These are phyloP conservation scores for Pythium diclinum DNA, from an alignment of 352 stramenopile species.

Conservation along the genomic window DNA sequence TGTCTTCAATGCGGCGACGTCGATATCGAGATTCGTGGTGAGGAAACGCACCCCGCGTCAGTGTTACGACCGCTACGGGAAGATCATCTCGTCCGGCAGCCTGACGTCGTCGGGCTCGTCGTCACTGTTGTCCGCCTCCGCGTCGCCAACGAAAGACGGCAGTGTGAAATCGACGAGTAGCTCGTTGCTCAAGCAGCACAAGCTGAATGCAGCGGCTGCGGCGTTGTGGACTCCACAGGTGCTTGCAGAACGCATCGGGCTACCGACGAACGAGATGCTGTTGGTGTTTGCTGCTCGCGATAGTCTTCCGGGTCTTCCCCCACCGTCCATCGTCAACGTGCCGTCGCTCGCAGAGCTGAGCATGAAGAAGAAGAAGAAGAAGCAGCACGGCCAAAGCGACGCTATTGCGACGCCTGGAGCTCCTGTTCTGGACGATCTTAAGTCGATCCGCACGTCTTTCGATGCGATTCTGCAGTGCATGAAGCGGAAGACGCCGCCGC, in stretches of 20 bases:
- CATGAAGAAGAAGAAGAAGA: slow-evolving; percentile 50
- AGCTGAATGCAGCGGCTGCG: slow-evolving; percentile 33
- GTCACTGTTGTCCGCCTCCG: slow-evolving; percentile 11
- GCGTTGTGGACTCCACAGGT: slow-evolving; percentile 42
- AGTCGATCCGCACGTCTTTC: slow-evolving; percentile 78
- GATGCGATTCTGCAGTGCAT: slow-evolving; percentile 85
- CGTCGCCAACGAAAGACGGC: slow-evolving; percentile 39
- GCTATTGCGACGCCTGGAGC: slow-evolving; percentile 7
- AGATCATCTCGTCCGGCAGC: slow-evolving; percentile 67
- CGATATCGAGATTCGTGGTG: slow-evolving; percentile 68
- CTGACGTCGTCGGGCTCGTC: slow-evolving; percentile 5
- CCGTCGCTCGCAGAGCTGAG: slow-evolving; percentile 53
- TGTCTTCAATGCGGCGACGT: slow-evolving; percentile 72
- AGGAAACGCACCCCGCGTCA: slow-evolving; percentile 76
- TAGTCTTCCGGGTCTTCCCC: slow-evolving; percentile 58
- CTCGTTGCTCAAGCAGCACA: slow-evolving; percentile 39
- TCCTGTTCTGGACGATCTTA: slow-evolving; percentile 57
- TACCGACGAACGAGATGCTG: slow-evolving; percentile 53
- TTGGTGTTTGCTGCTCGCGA: slow-evolving; percentile 48
- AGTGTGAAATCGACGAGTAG: slow-evolving; percentile 25
- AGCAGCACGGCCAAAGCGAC: slow-evolving; percentile 20
- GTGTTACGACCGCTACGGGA: slow-evolving; percentile 84
- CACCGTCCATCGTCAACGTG: slow-evolving; percentile 53
- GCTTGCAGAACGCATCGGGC: slow-evolving; percentile 57
- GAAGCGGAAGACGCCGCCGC: slow-evolving; percentile 74